These are phyloP conservation scores for Magnusiomyces suaveolens DNA, from an alignment of 1,139 yeast genomes.

Conservation along the genomic window DNA sequence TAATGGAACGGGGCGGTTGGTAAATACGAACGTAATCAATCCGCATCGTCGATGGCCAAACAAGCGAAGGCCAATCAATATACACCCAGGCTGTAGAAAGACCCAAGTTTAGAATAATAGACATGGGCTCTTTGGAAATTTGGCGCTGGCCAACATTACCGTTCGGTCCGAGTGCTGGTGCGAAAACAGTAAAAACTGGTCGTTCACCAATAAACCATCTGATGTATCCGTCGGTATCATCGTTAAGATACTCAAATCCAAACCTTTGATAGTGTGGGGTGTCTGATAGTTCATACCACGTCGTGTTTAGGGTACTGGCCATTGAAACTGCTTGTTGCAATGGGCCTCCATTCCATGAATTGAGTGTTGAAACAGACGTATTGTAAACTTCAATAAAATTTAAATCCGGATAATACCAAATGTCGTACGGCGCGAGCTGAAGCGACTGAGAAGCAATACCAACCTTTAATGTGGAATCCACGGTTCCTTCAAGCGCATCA, in stretches of 20 bases:
- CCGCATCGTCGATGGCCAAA: conserved; percentile 58
- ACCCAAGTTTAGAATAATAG: conserved; percentile 67
- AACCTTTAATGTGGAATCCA: conserved; percentile 32
- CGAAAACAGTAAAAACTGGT: conserved; percentile 53
- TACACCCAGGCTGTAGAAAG: conserved; percentile 75
- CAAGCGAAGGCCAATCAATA: conserved; percentile 63
- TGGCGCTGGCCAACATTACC: conserved; percentile 74
- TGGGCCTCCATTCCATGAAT: conserved; percentile 74
- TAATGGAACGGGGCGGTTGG: conserved; percentile 48
- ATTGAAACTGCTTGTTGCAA: conserved; percentile 79
- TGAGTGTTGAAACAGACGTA: conserved; percentile 53
- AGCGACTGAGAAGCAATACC: conserved; percentile 75
- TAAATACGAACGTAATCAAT: conserved; percentile 72
- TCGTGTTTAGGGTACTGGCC: conserved; percentile 54
- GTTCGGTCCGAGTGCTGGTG: conserved; percentile 63
- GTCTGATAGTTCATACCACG: conserved; percentile 57
- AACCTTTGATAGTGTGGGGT: conserved; percentile 51
- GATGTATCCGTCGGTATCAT: conserved; percentile 55
- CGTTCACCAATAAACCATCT: conserved; percentile 73
- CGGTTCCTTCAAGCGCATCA: conserved; percentile 72
- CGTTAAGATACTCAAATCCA: conserved; percentile 70
- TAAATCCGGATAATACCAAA: conserved; percentile 79
- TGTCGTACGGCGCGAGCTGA: conserved; percentile 78
- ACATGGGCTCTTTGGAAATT: conserved; percentile 79
- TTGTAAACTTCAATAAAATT: conserved; percentile 59